These are phyloP conservation scores for Penicillium ochrochloron DNA, from an alignment of 495 filamentous ascomycete species.

Conservation along the genomic window DNA sequence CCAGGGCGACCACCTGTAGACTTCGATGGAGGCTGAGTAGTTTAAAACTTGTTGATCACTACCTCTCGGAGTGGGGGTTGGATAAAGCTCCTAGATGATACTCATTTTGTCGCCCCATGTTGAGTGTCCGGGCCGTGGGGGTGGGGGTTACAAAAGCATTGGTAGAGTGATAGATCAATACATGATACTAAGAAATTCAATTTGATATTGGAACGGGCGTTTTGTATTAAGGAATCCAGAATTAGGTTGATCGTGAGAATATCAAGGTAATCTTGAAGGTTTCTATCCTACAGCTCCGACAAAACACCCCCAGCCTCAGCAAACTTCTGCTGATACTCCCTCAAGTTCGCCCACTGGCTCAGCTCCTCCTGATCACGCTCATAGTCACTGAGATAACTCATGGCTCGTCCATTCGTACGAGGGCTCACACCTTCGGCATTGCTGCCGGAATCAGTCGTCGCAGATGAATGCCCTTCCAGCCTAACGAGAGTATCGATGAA, in stretches of 20 bases:
- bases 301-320: conserved; percentile 64
- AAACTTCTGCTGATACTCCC: conserved; percentile 73
- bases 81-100: too few relatives aligned
- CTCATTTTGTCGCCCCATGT: too few relatives aligned
- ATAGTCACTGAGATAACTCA: conserved; percentile 50
- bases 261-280: background rate
- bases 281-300: conserved; percentile 30
- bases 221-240: background rate
- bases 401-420: conserved; percentile 37
- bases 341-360: conserved; percentile 72
- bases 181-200: background rate
- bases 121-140: too few relatives aligned
- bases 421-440: conserved; percentile 29
- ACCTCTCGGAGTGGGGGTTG: too few relatives aligned
- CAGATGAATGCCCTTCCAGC: conserved; percentile 55
- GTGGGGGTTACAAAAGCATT: too few relatives aligned
- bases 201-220: background rate
- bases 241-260: background rate
- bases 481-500: conserved; percentile 74
- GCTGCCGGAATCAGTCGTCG: conserved; percentile 19
- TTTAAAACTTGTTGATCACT: too few relatives aligned
- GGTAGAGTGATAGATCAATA: too few relatives aligned
- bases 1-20: too few relatives aligned
- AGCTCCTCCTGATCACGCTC: conserved; percentile 76
- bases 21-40: too few relatives aligned